These are phyloP conservation scores for Cystofilobasidium macerans DNA, from an alignment of 768 basidiomycete genomes.

Conservation along the genomic window DNA sequence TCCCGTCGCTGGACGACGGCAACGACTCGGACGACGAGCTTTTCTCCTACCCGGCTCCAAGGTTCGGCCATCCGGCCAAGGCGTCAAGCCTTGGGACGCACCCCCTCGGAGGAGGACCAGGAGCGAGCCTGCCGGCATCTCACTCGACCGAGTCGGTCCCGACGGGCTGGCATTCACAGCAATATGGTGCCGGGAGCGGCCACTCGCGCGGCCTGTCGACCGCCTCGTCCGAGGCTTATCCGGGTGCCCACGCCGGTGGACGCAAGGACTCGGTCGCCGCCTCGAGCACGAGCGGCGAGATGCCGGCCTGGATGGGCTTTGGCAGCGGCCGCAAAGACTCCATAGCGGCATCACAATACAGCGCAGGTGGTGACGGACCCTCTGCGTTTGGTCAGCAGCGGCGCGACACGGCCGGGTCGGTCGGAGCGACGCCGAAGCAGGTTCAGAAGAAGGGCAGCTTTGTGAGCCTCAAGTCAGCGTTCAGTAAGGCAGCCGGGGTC, in stretches of 20 bases:
- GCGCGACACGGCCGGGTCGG: slow-evolving; percentile 5
- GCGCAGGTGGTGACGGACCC: neutral
- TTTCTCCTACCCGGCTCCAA: slow-evolving; percentile 21
- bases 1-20: slow-evolving; percentile 23
- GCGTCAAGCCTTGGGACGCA: neutral
- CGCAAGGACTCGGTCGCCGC: slow-evolving; percentile 13
- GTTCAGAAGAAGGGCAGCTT: slow-evolving; percentile 24
- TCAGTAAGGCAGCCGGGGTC: slow-evolving; percentile 12
- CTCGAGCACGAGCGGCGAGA: slow-evolving; percentile 2
- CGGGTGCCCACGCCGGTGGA: neutral
- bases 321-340: neutral
- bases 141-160: neutral
- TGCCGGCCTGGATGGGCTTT: neutral
- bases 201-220: slow-evolving; percentile 7
- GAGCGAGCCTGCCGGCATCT: neutral
- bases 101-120: neutral
- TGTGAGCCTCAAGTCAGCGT: slow-evolving; percentile 20
- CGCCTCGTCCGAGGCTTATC: slow-evolving; percentile 9
- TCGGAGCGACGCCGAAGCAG: slow-evolving; percentile 13
- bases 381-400: neutral
- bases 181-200: neutral
- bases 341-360: neutral
- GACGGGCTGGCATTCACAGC: neutral
- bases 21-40: slow-evolving; percentile 15
- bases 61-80: slow-evolving; percentile 17